Base-by-base conservation (phyloP, 805 yeast species). In the Lipomyces chichibuensis region DNA sequence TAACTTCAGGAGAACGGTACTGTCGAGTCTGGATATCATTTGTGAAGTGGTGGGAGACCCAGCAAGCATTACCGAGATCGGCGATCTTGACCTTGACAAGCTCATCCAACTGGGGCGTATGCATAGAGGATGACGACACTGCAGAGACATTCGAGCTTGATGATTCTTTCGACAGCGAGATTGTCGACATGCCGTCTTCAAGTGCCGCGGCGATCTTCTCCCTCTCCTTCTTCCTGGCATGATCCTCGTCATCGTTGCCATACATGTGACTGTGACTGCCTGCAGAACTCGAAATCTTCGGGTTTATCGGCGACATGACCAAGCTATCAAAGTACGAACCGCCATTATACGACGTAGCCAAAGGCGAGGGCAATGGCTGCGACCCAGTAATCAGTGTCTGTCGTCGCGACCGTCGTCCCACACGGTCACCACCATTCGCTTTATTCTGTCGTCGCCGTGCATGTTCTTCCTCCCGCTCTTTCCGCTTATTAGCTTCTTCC, bases 51-150 rank as follows among this genome's bases (percentile, higher is more conserved):
- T 85, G 85, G 74, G 86, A 84, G 4, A 84, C 82, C 87, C 91
- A 91, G 71, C 97, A 91, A 0, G 97, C 96, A 75, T 93, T 92
- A 51, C 98, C 98, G 66, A 92, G 82, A 77, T 94, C 99, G 1
- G 97, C 98, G 69, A 95, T 88, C 77, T 94, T 94, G 53, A 94
- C 89, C 35, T 87, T 85, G 55, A 92, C 86, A 14, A 87, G 75
- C 70, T 89, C 89, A 29, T 60, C 69, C 23, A 69, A 32, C 39
- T 37, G 23, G 17, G 51, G 53, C 54, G 54, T 53, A 35, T 67
- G 60, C 9, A 74, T 65, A 13, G 75, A 63, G 14, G 63, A 43
- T 6, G 75, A 62, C 2, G 65, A 56, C 2, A 70, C 37, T 3
- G 54, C 60, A 5, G 62, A 54, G 20, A 33, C 52, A 17, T 29